Evolutionary conservation across 305 asterid species (phyloP).

Genomic region (Coffea humblotiana): DNA sequence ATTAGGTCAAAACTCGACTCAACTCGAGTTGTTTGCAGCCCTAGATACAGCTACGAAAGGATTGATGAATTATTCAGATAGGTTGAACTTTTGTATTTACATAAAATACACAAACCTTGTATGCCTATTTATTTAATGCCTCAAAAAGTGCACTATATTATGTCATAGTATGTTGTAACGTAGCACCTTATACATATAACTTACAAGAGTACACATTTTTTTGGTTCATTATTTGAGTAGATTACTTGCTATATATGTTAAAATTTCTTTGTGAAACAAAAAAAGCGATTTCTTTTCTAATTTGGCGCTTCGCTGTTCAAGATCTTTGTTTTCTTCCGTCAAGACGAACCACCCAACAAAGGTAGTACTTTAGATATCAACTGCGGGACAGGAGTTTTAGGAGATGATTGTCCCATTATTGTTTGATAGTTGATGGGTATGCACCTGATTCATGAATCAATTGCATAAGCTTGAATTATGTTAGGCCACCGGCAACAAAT

Average conservation of each 20-base stretch:
- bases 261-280: background rate
- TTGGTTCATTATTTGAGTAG: background rate
- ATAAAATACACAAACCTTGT: background rate
- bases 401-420: background rate
- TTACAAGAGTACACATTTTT: background rate
- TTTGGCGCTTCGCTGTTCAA: background rate
- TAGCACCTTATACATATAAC: background rate
- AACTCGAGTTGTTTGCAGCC: too few species aligned
- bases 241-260: too few species aligned
- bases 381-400: background rate
- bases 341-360: background rate
- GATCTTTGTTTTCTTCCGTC: background rate
- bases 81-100: background rate
- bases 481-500: background rate
- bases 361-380: background rate
- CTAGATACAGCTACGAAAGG: too few species aligned
- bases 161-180: background rate
- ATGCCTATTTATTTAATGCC: background rate
- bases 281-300: background rate
- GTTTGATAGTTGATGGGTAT: background rate
- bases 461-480: background rate
- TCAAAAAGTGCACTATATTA: background rate
- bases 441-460: slow-evolving; percentile 1
- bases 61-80: too few species aligned
- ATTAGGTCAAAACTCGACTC: too few species aligned